Conservation (phyloP, 208 protist genomes). For the Leishmania major region DNA sequence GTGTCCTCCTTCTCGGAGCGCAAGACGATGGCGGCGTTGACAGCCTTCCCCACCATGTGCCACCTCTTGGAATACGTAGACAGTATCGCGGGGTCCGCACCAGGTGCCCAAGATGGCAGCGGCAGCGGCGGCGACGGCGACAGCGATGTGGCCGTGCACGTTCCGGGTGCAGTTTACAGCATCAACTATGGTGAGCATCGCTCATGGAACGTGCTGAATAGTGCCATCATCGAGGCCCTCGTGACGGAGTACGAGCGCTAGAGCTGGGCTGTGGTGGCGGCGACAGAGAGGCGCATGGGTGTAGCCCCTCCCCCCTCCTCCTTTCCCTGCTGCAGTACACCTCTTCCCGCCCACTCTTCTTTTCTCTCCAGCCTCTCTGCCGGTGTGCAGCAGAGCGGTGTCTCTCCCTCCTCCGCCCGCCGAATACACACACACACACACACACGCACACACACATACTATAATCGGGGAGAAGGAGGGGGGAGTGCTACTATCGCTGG, state of each 20-base stretch:
- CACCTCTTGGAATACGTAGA: constrained; percentile 60
- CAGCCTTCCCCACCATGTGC: constrained; percentile 68
- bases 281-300: not conserved
- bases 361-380: not conserved
- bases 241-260: constrained; percentile 28
- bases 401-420: not conserved
- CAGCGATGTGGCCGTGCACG: not conserved
- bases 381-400: not conserved
- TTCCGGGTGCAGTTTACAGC: constrained; percentile 25
- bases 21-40: constrained; percentile 50
- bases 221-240: constrained; percentile 38
- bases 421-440: not conserved
- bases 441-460: too few relatives aligned
- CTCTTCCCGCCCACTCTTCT: not conserved
- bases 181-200: constrained; percentile 41
- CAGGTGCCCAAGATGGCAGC: not conserved
- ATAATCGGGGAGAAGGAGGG: not conserved
- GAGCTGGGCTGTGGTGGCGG: not conserved
- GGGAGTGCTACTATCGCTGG: not conserved
- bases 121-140: too few relatives aligned
- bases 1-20: constrained; percentile 62
- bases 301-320: too few relatives aligned
- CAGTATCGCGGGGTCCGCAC: not conserved
- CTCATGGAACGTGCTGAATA: constrained; percentile 47
- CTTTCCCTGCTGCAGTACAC: not conserved